Percentiles rank a stretch among this genome's conserved stretches.
These are phyloP conservation scores for Firmiana major DNA, from an alignment of 345 rosid species.

Conservation along the genomic window DNA sequence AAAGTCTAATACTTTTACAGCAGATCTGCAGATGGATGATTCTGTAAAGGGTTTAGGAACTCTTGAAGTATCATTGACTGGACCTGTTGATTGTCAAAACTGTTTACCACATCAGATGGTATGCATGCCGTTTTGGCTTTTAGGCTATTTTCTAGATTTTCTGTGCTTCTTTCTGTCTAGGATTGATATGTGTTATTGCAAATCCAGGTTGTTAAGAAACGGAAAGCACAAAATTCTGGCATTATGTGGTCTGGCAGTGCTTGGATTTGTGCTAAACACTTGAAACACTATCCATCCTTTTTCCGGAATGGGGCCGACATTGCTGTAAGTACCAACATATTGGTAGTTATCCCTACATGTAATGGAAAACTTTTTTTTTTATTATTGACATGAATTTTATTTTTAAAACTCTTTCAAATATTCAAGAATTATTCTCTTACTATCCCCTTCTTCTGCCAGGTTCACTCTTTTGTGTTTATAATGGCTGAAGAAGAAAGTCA, in stretches of 20 bases:
- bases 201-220: constrained; percentile 33
- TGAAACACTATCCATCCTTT: constrained; percentile 45
- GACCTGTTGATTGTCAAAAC: constrained; percentile 3
- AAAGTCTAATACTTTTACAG: not conserved
- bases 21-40: constrained; percentile 19
- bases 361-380: not conserved
- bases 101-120: constrained; percentile 26
- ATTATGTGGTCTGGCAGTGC: constrained; percentile 46
- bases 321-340: constrained; percentile 31
- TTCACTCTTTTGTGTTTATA: constrained; percentile 45
- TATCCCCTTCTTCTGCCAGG: constrained; percentile 17
- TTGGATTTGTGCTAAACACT: constrained; percentile 44
- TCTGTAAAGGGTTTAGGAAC: constrained; percentile 12
- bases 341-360: not conserved
- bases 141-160: not conserved
- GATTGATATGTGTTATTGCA: not conserved
- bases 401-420: not conserved
- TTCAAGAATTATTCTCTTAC: not conserved
- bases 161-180: not conserved
- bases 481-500: constrained; percentile 33
- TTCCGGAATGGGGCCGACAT: constrained; percentile 25
- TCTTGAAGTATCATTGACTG: constrained; percentile 3
- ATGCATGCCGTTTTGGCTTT: not conserved
- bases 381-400: not conserved
- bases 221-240: constrained; percentile 26